Evolutionary conservation across 345 rosid species (phyloP).

Genomic region (Brassica carinata): DNA sequence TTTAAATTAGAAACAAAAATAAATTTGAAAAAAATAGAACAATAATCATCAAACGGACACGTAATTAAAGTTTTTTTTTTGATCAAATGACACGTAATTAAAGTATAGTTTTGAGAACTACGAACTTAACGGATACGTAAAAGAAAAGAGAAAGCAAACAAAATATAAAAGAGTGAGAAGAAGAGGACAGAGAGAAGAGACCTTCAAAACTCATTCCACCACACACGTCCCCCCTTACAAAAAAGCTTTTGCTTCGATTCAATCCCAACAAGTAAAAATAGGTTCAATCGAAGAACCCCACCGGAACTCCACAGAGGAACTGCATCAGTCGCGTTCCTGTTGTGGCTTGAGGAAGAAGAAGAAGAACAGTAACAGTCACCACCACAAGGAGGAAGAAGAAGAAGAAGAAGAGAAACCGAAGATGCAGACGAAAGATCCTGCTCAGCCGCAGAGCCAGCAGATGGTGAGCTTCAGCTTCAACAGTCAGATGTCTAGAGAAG

Average conservation of each 20-base stretch:
- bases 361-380: conserved; percentile 5
- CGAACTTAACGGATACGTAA: conserved; percentile 40
- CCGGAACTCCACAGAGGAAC: conserved; percentile 41
- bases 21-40: no score
- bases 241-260: conserved; percentile 18
- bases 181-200: conserved; percentile 42
- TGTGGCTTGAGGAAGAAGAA: conserved; percentile 41
- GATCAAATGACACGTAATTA: no score
- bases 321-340: conserved; percentile 40
- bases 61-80: no score
- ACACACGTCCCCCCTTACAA: no score
- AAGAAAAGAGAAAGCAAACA: no score
- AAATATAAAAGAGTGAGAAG: no score
- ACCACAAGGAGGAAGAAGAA: no score
- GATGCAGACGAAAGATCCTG: conserved; percentile 38
- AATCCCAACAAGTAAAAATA: conserved; percentile 33
- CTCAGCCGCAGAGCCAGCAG: conserved; percentile 42
- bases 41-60: no score
- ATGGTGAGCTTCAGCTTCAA: conserved; percentile 70
- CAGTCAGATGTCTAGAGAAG: conserved; percentile 87
- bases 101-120: not conserved
- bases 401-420: conserved; percentile 31
- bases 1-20: no score
- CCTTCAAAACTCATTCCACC: no score
- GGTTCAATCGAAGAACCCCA: conserved; percentile 35